Conservation (phyloP, 805 yeast species). For the Candida tallmaniae region DNA sequence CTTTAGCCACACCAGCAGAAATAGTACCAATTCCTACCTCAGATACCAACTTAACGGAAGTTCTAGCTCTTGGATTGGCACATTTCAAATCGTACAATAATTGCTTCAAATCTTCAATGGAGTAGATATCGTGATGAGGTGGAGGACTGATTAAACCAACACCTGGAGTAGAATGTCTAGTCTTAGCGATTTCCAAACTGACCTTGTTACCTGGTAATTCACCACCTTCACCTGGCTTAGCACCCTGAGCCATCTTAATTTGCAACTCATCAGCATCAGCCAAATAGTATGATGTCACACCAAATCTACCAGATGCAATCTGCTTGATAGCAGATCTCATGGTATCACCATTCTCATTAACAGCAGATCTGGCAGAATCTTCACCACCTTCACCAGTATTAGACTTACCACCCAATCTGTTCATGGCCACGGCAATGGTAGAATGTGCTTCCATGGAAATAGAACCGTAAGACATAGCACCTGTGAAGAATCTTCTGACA, state of each 20-base stretch:
- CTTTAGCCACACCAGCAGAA: conserved; percentile 99
- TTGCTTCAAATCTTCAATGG: conserved; percentile 96
- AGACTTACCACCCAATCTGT: conserved; percentile 94
- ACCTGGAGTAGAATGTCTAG: conserved; percentile 94
- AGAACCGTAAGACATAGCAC: conserved; percentile 99
- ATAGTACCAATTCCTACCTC: conserved; percentile 99
- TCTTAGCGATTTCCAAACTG: conserved; percentile 79
- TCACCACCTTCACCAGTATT: conserved; percentile 99
- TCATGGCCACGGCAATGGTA: conserved; percentile 97
- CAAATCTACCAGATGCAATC: conserved; percentile 96
- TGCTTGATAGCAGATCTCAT: conserved; percentile 99
- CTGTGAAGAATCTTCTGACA: conserved; percentile 96
- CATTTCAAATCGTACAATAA: conserved; percentile 94
- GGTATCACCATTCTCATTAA: conserved; percentile 85
- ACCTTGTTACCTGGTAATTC: conserved; percentile 96
- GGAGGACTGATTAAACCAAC: conserved; percentile 98
- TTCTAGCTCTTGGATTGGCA: conserved; percentile 94
- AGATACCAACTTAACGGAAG: conserved; percentile 92
- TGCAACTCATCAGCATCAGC: conserved; percentile 97
- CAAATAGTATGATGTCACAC: conserved; percentile 91
- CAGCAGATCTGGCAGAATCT: conserved; percentile 83
- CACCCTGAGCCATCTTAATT: conserved; percentile 99
- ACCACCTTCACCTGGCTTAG: conserved; percentile 99
- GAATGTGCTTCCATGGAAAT: conserved; percentile 98
- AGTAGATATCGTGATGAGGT: conserved; percentile 97